Evolutionary conservation across 768 basidiomycete genomes (phyloP).

Genomic region (Lactarius evosmus): DNA sequence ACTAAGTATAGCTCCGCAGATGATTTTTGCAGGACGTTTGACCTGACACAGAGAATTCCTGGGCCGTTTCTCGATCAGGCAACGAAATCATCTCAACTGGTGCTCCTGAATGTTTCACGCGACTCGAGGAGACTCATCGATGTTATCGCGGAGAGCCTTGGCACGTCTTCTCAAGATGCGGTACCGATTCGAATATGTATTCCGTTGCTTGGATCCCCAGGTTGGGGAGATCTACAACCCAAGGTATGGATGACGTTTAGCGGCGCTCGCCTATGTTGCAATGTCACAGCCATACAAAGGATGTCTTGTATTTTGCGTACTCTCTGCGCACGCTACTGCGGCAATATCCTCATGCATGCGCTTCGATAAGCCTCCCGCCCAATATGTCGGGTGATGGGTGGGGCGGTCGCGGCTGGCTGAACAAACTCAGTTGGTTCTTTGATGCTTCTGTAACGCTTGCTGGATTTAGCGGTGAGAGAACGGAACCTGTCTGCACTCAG

Average conservation of each 20-base stretch:
- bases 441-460: conserved; percentile 72
- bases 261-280: neutral
- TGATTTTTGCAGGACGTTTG: conserved; percentile 67
- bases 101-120: conserved; percentile 15
- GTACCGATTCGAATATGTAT: conserved; percentile 25
- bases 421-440: conserved; percentile 74
- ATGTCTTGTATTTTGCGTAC: conserved; percentile 70
- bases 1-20: conserved; percentile 45
- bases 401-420: conserved; percentile 67
- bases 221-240: conserved; percentile 63
- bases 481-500: neutral
- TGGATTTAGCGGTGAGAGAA: conserved; percentile 71
- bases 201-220: conserved; percentile 37
- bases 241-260: conserved; percentile 44
- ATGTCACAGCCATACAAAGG: conserved; percentile 40
- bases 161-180: conserved; percentile 22
- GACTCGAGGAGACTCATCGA: conserved; percentile 13
- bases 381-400: conserved; percentile 56
- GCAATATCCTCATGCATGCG: conserved; percentile 56
- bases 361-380: conserved; percentile 63
- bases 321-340: conserved; percentile 60
- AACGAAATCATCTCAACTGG: conserved; percentile 17
- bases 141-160: conserved; percentile 17
- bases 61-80: conserved; percentile 39
- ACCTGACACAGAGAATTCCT: conserved; percentile 65